Evolutionary conservation across 129 eudicot genomes (phyloP).

Genomic region (Ambrosia trifida): DNA sequence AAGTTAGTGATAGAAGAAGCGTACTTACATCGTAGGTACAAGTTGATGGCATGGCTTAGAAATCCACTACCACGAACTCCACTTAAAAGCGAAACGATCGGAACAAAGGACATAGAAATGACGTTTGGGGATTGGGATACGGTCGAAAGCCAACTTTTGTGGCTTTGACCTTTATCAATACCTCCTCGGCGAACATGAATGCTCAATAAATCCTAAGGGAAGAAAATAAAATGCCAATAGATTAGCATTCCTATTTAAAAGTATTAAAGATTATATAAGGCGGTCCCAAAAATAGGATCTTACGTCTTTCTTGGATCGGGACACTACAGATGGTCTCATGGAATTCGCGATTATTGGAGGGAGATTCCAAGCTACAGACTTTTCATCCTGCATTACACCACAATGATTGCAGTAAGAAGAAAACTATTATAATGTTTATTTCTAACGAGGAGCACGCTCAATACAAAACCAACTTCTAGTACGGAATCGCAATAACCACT

Average conservation of each 20-base stretch:
- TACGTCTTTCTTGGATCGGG: constrained; percentile 78
- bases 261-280: neutral
- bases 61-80: constrained; percentile 96
- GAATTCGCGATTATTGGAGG: constrained; percentile 54
- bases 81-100: constrained; percentile 79
- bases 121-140: constrained; percentile 85
- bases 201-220: constrained; percentile 75
- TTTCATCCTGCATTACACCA: constrained; percentile 52
- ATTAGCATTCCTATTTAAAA: constrained; percentile 10
- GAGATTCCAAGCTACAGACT: constrained; percentile 55
- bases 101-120: constrained; percentile 91
- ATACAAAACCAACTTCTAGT: neutral
- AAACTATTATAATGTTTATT: neutral
- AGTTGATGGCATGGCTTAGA: constrained; percentile 87
- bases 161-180: constrained; percentile 76
- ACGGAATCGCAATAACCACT: neutral
- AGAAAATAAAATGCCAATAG: constrained; percentile 11
- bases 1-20: neutral
- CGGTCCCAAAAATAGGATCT: constrained; percentile 29
- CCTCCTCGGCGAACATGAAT: constrained; percentile 88
- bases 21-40: constrained; percentile 90
- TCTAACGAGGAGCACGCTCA: neutral
- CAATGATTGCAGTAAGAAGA: constrained; percentile 25
- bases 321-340: constrained; percentile 62
- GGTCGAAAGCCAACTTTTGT: constrained; percentile 88